phyloP scores from a whole-genome alignment of 148 eudicot genomes.

The Bassia scoparia region DNA sequence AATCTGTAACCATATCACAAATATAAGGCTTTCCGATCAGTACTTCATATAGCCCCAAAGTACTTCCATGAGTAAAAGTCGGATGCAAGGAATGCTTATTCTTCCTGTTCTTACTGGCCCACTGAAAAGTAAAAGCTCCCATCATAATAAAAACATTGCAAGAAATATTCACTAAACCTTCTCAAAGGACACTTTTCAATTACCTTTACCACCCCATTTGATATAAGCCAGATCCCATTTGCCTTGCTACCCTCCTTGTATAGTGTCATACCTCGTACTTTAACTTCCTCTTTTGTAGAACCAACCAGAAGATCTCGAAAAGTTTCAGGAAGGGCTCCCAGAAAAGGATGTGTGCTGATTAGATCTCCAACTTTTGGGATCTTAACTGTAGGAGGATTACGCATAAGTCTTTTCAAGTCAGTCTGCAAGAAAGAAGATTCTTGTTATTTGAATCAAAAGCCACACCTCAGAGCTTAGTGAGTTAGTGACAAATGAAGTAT shows the following conservation, averaged over 20 bases:
- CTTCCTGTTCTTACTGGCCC: slow-evolving; percentile 57
- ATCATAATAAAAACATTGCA: background rate
- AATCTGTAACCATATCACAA: slow-evolving; percentile 74
- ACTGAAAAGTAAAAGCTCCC: slow-evolving; percentile 43
- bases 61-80: slow-evolving; percentile 81
- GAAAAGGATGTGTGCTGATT: slow-evolving; percentile 59
- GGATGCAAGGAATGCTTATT: slow-evolving; percentile 70
- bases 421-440: slow-evolving; percentile 46
- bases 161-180: background rate
- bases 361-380: slow-evolving; percentile 69
- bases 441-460: slow-evolving; percentile 5
- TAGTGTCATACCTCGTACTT: slow-evolving; percentile 62
- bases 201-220: slow-evolving; percentile 92
- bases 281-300: slow-evolving; percentile 77
- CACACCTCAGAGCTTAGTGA: slow-evolving; percentile 3
- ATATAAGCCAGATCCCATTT: slow-evolving; percentile 81
- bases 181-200: background rate
- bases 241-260: slow-evolving; percentile 80
- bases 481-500: background rate
- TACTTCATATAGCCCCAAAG: slow-evolving; percentile 88
- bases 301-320: slow-evolving; percentile 54
- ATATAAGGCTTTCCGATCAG: slow-evolving; percentile 75
- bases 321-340: slow-evolving; percentile 76
- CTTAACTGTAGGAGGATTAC: slow-evolving; percentile 90
- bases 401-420: slow-evolving; percentile 76